Evolutionary conservation across 495 filamentous ascomycete species (phyloP).

Genomic region (Aspergillus diversus): DNA sequence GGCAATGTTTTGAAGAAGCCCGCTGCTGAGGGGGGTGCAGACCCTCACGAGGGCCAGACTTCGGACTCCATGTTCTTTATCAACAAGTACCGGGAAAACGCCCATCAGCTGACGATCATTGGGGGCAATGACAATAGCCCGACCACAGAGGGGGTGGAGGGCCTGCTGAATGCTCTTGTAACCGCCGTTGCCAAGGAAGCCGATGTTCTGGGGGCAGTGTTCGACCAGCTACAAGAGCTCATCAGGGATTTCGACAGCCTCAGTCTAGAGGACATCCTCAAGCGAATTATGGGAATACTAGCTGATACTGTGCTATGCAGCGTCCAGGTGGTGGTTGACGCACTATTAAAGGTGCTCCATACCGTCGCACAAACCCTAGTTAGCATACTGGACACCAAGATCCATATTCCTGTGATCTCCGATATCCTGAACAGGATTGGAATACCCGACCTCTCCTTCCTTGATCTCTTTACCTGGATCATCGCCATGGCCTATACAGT

Average conservation of each 20-base stretch:
- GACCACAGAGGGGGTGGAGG: background rate
- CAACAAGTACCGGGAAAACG: constrained; percentile 6
- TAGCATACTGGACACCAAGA: constrained; percentile 14
- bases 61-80: constrained; percentile 6
- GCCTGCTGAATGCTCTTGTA: constrained; percentile 7
- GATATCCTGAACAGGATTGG: constrained; percentile 17
- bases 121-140: background rate
- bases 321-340: constrained; percentile 14
- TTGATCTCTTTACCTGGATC: constrained; percentile 21
- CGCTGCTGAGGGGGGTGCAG: background rate
- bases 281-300: constrained; percentile 4
- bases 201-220: background rate
- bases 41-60: constrained; percentile 5
- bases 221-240: background rate
- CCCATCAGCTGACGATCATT: background rate
- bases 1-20: background rate
- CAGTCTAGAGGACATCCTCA: constrained; percentile 4
- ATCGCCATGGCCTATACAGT: constrained; percentile 9
- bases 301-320: background rate
- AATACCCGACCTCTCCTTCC: constrained; percentile 14
- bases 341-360: constrained; percentile 12
- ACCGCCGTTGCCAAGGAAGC: background rate
- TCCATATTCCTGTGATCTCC: constrained; percentile 23
- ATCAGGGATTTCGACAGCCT: background rate
- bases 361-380: background rate